Evolutionary conservation across 805 yeast species (phyloP).

Genomic region (Pichia pseudocactophila): DNA sequence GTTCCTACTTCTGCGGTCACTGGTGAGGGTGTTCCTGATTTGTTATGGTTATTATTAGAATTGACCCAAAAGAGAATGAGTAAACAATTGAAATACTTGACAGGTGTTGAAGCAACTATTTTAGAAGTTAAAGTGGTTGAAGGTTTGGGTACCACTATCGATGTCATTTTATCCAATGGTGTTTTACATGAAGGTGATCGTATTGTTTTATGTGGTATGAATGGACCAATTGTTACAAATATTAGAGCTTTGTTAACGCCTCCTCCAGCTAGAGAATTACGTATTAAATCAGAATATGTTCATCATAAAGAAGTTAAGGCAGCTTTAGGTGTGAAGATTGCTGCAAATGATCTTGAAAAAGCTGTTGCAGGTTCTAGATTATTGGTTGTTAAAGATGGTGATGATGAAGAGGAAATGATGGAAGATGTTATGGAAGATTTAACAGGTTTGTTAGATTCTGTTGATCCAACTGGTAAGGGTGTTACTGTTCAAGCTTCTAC

Average conservation of each 20-base stretch:
- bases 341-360: slow-evolving; percentile 95
- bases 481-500: slow-evolving; percentile 98
- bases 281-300: slow-evolving; percentile 92
- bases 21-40: slow-evolving; percentile 99
- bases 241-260: slow-evolving; percentile 95
- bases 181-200: slow-evolving; percentile 90
- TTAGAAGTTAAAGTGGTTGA: slow-evolving; percentile 96
- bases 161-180: slow-evolving; percentile 97
- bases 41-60: slow-evolving; percentile 89
- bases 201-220: slow-evolving; percentile 92
- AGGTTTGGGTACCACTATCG: slow-evolving; percentile 98
- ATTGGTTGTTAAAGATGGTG: slow-evolving; percentile 91
- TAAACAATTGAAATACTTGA: slow-evolving; percentile 91
- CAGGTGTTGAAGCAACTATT: slow-evolving; percentile 91
- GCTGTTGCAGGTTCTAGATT: slow-evolving; percentile 98
- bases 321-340: slow-evolving; percentile 96
- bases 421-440: slow-evolving; percentile 98
- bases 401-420: slow-evolving; percentile 94
- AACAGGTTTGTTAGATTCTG: slow-evolving; percentile 88
- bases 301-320: slow-evolving; percentile 98
- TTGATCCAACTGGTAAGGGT: slow-evolving; percentile 92
- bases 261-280: slow-evolving; percentile 92
- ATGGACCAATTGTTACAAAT: slow-evolving; percentile 95
- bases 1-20: slow-evolving; percentile 99
- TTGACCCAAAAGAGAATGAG: slow-evolving; percentile 98